Evolutionary conservation across 345 rosid species (phyloP).

Genomic region (Iberis pinnata): DNA sequence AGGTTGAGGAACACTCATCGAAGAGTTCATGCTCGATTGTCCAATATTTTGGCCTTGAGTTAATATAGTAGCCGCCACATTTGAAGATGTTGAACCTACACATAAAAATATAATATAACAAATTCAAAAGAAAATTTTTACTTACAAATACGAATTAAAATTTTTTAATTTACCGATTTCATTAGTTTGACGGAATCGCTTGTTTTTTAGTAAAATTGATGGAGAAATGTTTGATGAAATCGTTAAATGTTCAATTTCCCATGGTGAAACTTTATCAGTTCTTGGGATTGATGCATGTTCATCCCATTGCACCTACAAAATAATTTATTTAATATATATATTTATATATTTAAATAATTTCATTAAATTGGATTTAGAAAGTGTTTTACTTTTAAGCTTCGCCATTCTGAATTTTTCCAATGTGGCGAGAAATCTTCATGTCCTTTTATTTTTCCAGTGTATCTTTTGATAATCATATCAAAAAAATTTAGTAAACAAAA

Average conservation of each 20-base stretch:
- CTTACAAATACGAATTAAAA: background rate
- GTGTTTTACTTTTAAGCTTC: background rate
- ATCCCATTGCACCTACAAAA: constrained; percentile 54
- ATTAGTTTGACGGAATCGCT: background rate
- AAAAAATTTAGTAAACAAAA: background rate
- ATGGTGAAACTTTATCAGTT: constrained; percentile 29
- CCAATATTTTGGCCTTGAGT: background rate
- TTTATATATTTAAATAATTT: too few relatives aligned
- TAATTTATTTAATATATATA: background rate
- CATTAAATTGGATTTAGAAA: too few relatives aligned
- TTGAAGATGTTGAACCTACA: background rate
- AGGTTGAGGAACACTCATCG: background rate
- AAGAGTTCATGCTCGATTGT: background rate
- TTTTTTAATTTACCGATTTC: background rate
- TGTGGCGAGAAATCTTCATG: background rate
- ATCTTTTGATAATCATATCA: too few relatives aligned
- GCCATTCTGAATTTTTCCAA: background rate
- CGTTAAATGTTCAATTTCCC: constrained; percentile 46
- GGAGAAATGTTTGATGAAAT: constrained; percentile 14
- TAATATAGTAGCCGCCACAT: background rate
- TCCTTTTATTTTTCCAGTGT: background rate
- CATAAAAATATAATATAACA: background rate
- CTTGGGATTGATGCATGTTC: constrained; percentile 39
- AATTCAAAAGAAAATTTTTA: background rate
- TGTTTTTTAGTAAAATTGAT: background rate